A percentile compares a stretch with the other conserved stretches of the same genome.
Evolutionary conservation across 495 filamentous ascomycete species (phyloP).

Genomic region (Parachaetomium inaequale): DNA sequence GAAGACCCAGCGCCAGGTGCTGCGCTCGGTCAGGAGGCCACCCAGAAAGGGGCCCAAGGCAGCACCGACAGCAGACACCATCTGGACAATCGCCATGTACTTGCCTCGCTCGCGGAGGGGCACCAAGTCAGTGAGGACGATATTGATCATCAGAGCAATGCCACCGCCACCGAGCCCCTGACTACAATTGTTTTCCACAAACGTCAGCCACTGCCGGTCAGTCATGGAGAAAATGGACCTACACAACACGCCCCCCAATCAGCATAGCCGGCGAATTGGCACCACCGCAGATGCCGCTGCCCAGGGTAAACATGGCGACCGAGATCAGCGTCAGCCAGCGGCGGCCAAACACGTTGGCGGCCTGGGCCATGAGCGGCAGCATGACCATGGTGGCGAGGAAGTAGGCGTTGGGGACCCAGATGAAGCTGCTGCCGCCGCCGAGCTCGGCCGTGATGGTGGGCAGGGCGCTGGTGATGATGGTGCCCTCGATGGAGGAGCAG

Average conservation of each 20-base stretch:
- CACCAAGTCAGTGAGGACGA: not conserved
- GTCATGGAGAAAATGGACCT: too few relatives aligned
- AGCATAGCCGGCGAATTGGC: not conserved
- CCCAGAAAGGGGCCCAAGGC: not conserved
- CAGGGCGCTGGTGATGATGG: not conserved
- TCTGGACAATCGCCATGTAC: not conserved
- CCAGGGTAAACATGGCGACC: not conserved
- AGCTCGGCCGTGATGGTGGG: not conserved
- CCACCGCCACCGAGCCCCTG: too few relatives aligned
- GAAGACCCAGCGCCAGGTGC: conserved; percentile 4
- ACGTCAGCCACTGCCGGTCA: too few relatives aligned
- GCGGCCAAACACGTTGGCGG: not conserved
- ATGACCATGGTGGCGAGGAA: not conserved
- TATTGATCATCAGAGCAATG: not conserved
- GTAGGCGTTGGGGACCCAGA: not conserved
- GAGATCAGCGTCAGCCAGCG: not conserved
- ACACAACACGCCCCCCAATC: not conserved
- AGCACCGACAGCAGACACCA: not conserved
- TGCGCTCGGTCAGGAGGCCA: not conserved
- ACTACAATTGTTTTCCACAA: too few relatives aligned
- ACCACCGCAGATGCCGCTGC: not conserved
- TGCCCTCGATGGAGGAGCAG: not conserved
- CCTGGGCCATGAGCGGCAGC: not conserved
- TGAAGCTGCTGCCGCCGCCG: not conserved
- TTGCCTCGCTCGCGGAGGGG: not conserved